Percentiles rank a stretch among this genome's conserved stretches.
Evolutionary conservation across 805 yeast genomes (phyloP).

Genomic region (Naumovozyma baii): DNA sequence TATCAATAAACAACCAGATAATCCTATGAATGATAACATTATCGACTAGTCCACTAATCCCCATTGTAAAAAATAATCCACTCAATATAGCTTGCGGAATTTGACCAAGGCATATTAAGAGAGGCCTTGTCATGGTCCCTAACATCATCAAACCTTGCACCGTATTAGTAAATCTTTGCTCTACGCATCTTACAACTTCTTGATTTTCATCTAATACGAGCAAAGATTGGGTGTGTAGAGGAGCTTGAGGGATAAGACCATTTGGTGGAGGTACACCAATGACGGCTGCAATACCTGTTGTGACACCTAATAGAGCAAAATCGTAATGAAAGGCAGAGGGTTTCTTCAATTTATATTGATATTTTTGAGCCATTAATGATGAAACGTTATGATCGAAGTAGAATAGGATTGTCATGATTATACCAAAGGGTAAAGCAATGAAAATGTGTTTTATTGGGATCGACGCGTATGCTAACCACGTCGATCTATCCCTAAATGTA

Average conservation of each 20-base stretch:
- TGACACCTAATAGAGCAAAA: slow-evolving; percentile 69
- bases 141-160: slow-evolving; percentile 75
- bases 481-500: slow-evolving; percentile 15
- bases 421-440: slow-evolving; percentile 86
- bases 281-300: slow-evolving; percentile 80
- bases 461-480: slow-evolving; percentile 35
- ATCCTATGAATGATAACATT: slow-evolving; percentile 58
- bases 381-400: slow-evolving; percentile 95
- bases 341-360: slow-evolving; percentile 68
- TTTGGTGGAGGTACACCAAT: slow-evolving; percentile 93
- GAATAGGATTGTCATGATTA: slow-evolving; percentile 72
- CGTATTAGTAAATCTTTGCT: slow-evolving; percentile 79
- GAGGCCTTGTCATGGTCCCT: slow-evolving; percentile 84
- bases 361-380: slow-evolving; percentile 82
- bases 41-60: slow-evolving; percentile 61
- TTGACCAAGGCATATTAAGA: slow-evolving; percentile 65
- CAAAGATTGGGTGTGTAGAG: slow-evolving; percentile 75
- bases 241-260: slow-evolving; percentile 96
- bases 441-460: slow-evolving; percentile 63
- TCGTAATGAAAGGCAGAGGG: slow-evolving; percentile 94
- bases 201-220: slow-evolving; percentile 35
- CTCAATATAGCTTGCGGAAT: slow-evolving; percentile 91
- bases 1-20: slow-evolving; percentile 53
- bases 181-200: slow-evolving; percentile 54
- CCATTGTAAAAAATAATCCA: slow-evolving; percentile 92